Base-by-base conservation (phyloP, 352 stramenopile species). In the Phytophthora macrochlamydospora region DNA sequence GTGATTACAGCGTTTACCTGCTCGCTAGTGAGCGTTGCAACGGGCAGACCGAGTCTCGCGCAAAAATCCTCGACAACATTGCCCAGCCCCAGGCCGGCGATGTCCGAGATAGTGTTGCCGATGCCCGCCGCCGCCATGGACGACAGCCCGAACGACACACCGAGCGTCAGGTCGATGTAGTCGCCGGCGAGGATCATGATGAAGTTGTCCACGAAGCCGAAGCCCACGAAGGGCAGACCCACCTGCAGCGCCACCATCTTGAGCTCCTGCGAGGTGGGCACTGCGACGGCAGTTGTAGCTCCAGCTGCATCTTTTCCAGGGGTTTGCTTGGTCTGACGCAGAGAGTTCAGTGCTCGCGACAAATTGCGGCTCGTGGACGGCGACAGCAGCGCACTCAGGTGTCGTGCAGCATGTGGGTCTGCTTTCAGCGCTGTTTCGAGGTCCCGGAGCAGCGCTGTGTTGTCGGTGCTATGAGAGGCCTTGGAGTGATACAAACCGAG, bases 151-250 rank as follows among this genome's bases (percentile, higher is more conserved):
- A 97, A 76, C 50, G 83, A 90, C 4, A 93, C 72, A 46, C 89
- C 89, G 45, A 95, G 72, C 29, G 74, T 93, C 11, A 93, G 59
- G 69, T 97, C 89, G 51, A 96, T 97, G 67, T 93, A 91, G 67
- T 96, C 89, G 18, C 89, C 88, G 0, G 89, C 89, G 29, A 95
- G 57, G 66, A 97, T 92, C 81, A 99, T 96, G 68, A 99, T 98
- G 37, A 87, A 81, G 77, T 99, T 99, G 79, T 99, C 97, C 68
- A 99, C 96, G 42, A 99, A 98, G 30, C 97, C 97, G 76, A 99
- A 99, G 43, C 96, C 96, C 13, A 99, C 77, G 71, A 99, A 99
- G 2, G 97, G 96, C 55, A 98, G 78, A 1, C 80, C 89, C 33
- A 87, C 56, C 65, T 91, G 70, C 55, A 93, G 40, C 49, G 82